These are phyloP conservation scores for Magnaporthales sp. DNA, from an alignment of 2,329 filamentous ascomycete species.

Conservation along the genomic window DNA sequence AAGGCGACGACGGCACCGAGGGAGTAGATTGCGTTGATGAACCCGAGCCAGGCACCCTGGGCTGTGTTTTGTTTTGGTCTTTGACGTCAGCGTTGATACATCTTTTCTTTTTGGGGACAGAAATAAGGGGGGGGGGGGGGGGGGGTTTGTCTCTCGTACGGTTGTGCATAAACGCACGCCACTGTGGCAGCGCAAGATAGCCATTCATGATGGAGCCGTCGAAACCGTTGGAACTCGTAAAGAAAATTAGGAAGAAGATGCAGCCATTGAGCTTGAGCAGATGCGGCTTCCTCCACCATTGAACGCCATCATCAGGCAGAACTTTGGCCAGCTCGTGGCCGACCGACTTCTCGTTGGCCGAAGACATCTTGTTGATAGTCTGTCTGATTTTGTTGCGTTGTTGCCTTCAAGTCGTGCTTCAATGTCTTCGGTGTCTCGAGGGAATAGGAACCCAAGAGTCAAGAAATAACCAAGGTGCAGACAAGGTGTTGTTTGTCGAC, in stretches of 20 bases:
- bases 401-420: no score
- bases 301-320: not conserved
- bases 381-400: not conserved
- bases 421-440: no score
- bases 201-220: constrained; percentile 27
- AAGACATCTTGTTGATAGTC: not conserved
- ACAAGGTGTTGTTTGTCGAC: not conserved
- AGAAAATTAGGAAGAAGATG: constrained; percentile 2
- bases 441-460: not conserved
- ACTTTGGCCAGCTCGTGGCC: constrained; percentile 3
- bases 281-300: constrained; percentile 1
- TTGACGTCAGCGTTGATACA: not conserved
- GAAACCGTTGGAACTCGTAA: constrained; percentile 5
- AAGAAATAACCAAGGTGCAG: not conserved
- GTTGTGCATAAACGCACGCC: constrained; percentile 26
- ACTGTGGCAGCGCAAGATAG: constrained; percentile 25
- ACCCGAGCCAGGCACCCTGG: constrained; percentile 24
- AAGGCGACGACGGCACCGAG: constrained; percentile 18
- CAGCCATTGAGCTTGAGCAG: constrained; percentile 3
- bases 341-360: constrained; percentile 2
- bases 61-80: not conserved
- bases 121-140: no score
- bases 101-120: not conserved
- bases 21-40: constrained; percentile 22
- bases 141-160: constrained; percentile 9